Evolutionary conservation across 2,329 filamentous ascomycete genomes (phyloP).

Genomic region (Colletotrichum trifolii): DNA sequence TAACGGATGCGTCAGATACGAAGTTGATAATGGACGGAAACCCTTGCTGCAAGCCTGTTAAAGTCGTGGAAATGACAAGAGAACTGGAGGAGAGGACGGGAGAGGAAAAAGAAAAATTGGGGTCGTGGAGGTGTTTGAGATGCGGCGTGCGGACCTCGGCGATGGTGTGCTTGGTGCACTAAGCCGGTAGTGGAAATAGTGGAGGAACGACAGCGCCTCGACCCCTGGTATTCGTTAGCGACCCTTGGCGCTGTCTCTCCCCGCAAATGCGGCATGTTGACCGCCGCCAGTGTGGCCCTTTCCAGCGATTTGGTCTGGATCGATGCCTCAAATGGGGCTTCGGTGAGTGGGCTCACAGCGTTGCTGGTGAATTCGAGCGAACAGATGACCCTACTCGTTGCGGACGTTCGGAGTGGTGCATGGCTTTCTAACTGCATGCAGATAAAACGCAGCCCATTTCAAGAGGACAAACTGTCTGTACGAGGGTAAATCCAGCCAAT

Average conservation of each 20-base stretch:
- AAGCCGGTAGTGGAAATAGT: constrained; percentile 11
- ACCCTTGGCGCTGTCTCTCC: constrained; percentile 28
- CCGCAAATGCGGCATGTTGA: constrained; percentile 32
- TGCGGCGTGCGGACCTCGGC: constrained; percentile 23
- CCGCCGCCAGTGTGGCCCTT: constrained; percentile 23
- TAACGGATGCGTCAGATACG: not conserved
- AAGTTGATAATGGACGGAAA: constrained; percentile 8
- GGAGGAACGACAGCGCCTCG: not conserved
- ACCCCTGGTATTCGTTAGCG: constrained; percentile 19
- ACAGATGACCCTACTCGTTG: no score
- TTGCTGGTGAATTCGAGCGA: no score
- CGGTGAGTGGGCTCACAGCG: no score
- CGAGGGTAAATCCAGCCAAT: not conserved
- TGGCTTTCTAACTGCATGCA: no score
- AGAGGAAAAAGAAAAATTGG: constrained; percentile 22
- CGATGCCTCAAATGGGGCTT: not conserved
- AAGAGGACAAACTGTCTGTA: no score
- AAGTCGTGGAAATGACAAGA: constrained; percentile 2
- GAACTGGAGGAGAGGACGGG: not conserved
- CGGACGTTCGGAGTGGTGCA: no score
- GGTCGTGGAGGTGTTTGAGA: constrained; percentile 17
- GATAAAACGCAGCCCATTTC: no score
- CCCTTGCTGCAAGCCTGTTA: constrained; percentile 5
- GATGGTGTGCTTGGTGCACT: constrained; percentile 33
- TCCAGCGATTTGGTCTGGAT: constrained; percentile 21